Evolutionary conservation across 106 monocot species (phyloP).

Genomic region (Dioscorea zingiberensis): DNA sequence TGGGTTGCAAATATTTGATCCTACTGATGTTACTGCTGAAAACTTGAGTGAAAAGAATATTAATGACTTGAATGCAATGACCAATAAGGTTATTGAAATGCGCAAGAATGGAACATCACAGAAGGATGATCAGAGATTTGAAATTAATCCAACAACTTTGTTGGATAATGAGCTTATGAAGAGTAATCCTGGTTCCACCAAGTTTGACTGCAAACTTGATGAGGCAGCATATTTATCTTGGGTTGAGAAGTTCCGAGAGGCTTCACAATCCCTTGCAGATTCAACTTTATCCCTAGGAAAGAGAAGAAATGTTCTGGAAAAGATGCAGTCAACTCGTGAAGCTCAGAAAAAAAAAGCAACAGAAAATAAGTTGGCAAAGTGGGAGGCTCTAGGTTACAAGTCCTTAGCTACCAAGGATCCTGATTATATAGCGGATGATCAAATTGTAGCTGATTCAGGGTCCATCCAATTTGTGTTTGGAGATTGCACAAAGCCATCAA

Average conservation of each 20-base stretch:
- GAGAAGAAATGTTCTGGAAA: constrained; percentile 32
- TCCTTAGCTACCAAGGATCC: constrained; percentile 63
- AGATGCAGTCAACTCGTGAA: constrained; percentile 37
- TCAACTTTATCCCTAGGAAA: constrained; percentile 22
- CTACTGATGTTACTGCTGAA: constrained; percentile 22
- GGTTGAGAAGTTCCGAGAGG: constrained; percentile 89
- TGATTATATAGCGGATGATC: constrained; percentile 19
- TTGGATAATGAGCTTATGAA: constrained; percentile 8
- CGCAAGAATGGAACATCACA: constrained; percentile 29
- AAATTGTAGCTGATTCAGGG: constrained; percentile 51
- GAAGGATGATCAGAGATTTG: constrained; percentile 47
- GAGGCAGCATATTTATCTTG: constrained; percentile 79
- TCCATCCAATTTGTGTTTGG: constrained; percentile 86
- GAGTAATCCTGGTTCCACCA: constrained; percentile 17
- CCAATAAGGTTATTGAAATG: constrained; percentile 60
- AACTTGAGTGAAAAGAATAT: constrained; percentile 31
- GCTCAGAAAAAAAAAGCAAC: no score
- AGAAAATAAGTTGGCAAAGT: no score
- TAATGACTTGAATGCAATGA: constrained; percentile 50
- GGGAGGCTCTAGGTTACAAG: no score
- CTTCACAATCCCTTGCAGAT: constrained; percentile 30
- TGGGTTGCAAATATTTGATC: constrained; percentile 77
- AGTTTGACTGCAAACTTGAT: constrained; percentile 56
- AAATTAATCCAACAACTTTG: constrained; percentile 49
- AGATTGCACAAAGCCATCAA: constrained; percentile 85